A percentile compares a stretch with the other conserved stretches of the same genome.
These are phyloP conservation scores for Lasiosphaeria ovina DNA, from an alignment of 495 filamentous ascomycete genomes.

Conservation along the genomic window DNA sequence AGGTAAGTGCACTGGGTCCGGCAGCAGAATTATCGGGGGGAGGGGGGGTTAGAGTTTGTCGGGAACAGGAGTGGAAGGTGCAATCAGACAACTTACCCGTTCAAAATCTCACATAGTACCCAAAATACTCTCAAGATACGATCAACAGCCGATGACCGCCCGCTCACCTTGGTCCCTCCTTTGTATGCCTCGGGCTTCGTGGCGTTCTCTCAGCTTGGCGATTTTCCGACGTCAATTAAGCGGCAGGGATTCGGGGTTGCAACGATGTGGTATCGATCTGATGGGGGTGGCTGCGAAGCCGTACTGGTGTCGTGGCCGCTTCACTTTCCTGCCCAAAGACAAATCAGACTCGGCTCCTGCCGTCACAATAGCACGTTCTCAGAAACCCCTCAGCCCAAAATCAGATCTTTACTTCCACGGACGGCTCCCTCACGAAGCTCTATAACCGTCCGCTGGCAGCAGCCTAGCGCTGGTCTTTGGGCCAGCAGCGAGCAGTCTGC, in stretches of 20 bases:
- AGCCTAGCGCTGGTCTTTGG: not conserved
- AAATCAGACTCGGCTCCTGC: slow-evolving; percentile 20
- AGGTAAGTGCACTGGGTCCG: not conserved
- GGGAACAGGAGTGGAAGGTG: not conserved
- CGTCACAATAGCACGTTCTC: not conserved
- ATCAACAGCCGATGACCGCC: slow-evolving; percentile 9
- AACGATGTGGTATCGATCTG: slow-evolving; percentile 1
- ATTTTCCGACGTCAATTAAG: not conserved
- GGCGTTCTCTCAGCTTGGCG: not conserved
- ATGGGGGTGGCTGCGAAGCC: not conserved
- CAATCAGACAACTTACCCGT: slow-evolving; percentile 20
- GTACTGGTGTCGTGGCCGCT: slow-evolving; percentile 5
- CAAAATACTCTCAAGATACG: slow-evolving; percentile 4
- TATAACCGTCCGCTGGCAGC: not conserved
- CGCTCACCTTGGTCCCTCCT: slow-evolving; percentile 2
- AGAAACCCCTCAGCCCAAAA: not conserved
- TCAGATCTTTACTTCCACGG: not conserved
- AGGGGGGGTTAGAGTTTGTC: not conserved
- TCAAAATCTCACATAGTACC: slow-evolving; percentile 23
- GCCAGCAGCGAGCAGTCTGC: slow-evolving; percentile 2
- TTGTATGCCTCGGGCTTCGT: not conserved
- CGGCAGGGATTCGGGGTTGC: not conserved
- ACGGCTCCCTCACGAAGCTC: not conserved
- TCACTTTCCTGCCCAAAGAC: slow-evolving; percentile 23
- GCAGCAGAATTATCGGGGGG: not conserved